Evolutionary conservation across 192 early-diverging fungal genomes (phyloP).

Genomic region (Kickxella alabastrina): DNA sequence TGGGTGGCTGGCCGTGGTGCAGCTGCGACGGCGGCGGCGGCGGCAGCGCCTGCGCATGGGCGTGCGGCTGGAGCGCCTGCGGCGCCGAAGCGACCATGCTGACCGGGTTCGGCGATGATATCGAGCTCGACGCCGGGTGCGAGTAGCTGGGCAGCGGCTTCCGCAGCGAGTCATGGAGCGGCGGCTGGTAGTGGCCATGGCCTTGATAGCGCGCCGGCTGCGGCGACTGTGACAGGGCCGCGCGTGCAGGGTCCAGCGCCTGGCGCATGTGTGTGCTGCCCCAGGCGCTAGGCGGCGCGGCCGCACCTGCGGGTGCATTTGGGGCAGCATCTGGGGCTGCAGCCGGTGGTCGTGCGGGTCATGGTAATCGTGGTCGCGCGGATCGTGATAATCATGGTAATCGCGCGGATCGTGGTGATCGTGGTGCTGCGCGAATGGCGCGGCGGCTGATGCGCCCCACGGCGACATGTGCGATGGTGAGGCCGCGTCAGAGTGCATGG

Average conservation of each 20-base stretch:
- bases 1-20: slow-evolving; percentile 2
- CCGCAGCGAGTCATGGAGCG: background rate
- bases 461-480: slow-evolving; percentile 9
- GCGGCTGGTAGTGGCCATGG: background rate
- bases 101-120: no score
- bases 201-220: background rate
- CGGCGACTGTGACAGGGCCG: slow-evolving; percentile 24
- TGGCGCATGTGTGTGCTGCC: slow-evolving; percentile 4
- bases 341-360: background rate
- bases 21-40: slow-evolving; percentile 6
- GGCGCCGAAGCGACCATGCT: no score
- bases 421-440: background rate
- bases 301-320: background rate
- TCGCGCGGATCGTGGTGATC: no score
- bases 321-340: background rate
- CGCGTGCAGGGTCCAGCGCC: slow-evolving; percentile 5
- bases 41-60: background rate
- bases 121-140: no score
- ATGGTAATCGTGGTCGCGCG: slow-evolving; percentile 8
- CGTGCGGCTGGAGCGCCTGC: background rate
- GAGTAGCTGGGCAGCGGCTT: slow-evolving; percentile 4
- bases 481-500: slow-evolving; percentile 10
- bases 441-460: slow-evolving; percentile 22
- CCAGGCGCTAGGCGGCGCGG: slow-evolving; percentile 5
- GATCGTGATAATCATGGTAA: no score